These are phyloP conservation scores for Xylaria telfairii DNA, from an alignment of 495 filamentous ascomycete genomes.

Conservation along the genomic window DNA sequence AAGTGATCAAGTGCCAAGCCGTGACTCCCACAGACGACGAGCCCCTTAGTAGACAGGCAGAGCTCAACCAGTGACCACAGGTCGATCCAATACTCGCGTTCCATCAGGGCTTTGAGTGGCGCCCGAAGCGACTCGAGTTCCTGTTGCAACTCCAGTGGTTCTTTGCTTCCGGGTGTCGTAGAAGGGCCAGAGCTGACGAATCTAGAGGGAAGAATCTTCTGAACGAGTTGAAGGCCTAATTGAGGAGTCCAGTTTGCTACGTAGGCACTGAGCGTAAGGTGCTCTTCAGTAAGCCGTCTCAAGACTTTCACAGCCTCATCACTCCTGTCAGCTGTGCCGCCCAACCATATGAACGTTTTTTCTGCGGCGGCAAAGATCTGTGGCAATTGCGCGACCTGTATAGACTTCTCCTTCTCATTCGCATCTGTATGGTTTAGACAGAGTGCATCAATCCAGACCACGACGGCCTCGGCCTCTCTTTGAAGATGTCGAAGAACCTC, in stretches of 20 bases:
- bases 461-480: not conserved
- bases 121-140: constrained; percentile 25
- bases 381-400: constrained; percentile 34
- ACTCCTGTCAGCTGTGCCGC: constrained; percentile 15
- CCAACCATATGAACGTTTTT: constrained; percentile 26
- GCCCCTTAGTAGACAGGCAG: constrained; percentile 9
- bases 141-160: constrained; percentile 21
- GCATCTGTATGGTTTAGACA: constrained; percentile 46
- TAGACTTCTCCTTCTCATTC: constrained; percentile 41
- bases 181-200: not conserved
- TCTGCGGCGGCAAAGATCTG: constrained; percentile 19
- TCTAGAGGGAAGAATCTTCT: constrained; percentile 23
- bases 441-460: constrained; percentile 45
- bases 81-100: constrained; percentile 25
- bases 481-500: constrained; percentile 23
- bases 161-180: not conserved
- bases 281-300: constrained; percentile 24
- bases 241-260: constrained; percentile 26
- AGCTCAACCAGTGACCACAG: constrained; percentile 27
- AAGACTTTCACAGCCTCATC: constrained; percentile 25
- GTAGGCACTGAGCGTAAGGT: constrained; percentile 26
- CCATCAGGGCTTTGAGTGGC: constrained; percentile 25
- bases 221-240: constrained; percentile 14
- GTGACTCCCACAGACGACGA: constrained; percentile 25
- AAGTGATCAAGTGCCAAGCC: constrained; percentile 23